Evolutionary conservation across 192 early-diverging fungal species (phyloP).

Genomic region (Coemansia sp.): DNA sequence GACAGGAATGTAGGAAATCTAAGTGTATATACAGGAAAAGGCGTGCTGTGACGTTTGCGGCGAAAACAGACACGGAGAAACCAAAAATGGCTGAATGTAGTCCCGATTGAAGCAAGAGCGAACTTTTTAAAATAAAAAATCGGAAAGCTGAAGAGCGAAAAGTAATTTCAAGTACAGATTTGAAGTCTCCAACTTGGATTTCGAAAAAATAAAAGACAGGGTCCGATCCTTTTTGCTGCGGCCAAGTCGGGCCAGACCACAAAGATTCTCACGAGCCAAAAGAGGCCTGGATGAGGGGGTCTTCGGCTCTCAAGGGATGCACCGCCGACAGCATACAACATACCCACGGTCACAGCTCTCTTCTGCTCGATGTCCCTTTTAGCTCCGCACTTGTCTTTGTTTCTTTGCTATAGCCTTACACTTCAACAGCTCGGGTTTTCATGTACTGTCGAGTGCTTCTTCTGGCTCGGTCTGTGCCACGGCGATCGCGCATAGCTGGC

Average conservation of each 20-base stretch:
- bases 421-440: not conserved
- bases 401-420: not conserved
- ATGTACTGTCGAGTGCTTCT: slow-evolving; percentile 6
- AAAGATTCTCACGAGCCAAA: not conserved
- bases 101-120: not conserved
- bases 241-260: not conserved
- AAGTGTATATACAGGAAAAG: slow-evolving; percentile 6
- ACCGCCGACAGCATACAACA: not conserved
- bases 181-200: not conserved
- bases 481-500: not conserved
- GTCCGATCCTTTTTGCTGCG: not conserved
- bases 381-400: not conserved
- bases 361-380: not conserved
- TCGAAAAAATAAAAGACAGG: not conserved
- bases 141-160: not conserved
- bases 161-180: not conserved
- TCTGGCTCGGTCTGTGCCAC: not conserved
- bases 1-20: not conserved
- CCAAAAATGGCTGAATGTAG: not conserved
- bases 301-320: not conserved
- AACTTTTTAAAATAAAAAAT: not conserved
- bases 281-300: slow-evolving; percentile 4
- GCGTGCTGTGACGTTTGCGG: not conserved
- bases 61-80: not conserved
- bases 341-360: slow-evolving; percentile 3